Percentiles rank a stretch among this genome's conserved stretches.
Conservation (phyloP, 2,329 filamentous ascomycete genomes). For the Pyrenophora tritici-repentis region DNA sequence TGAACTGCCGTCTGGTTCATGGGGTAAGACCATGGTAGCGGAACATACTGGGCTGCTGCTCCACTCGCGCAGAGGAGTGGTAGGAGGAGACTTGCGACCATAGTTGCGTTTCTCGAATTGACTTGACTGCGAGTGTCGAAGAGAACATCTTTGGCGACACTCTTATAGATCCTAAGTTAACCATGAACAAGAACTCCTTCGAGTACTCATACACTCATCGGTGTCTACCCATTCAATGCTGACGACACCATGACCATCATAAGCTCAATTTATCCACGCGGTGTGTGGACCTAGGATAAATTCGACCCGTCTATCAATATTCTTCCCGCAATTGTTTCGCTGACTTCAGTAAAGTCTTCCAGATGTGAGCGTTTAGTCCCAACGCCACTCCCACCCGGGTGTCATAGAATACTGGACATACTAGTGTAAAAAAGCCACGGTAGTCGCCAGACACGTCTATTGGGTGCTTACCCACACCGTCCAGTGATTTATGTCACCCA, state of each 20-base stretch:
- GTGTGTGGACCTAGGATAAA: background rate
- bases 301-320: background rate
- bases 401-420: too few relatives aligned
- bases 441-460: too few relatives aligned
- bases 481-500: too few relatives aligned
- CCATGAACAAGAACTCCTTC: background rate
- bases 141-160: background rate
- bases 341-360: background rate
- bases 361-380: too few relatives aligned
- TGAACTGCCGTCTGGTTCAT: constrained; percentile 3
- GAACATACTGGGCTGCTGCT: constrained; percentile 5
- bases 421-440: too few relatives aligned
- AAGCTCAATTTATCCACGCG: background rate
- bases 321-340: background rate
- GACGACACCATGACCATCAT: background rate
- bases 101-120: background rate
- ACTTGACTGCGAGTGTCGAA: background rate
- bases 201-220: background rate
- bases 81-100: background rate
- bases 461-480: too few relatives aligned
- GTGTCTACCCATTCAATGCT: background rate
- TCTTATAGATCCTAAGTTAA: background rate
- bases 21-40: constrained; percentile 7
- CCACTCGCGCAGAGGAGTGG: constrained; percentile 1
- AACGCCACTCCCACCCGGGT: too few relatives aligned